Percentiles rank a stretch among this genome's conserved stretches.
These are phyloP conservation scores for Fusarium illudens DNA, from an alignment of 2,329 filamentous ascomycete genomes.

Conservation along the genomic window DNA sequence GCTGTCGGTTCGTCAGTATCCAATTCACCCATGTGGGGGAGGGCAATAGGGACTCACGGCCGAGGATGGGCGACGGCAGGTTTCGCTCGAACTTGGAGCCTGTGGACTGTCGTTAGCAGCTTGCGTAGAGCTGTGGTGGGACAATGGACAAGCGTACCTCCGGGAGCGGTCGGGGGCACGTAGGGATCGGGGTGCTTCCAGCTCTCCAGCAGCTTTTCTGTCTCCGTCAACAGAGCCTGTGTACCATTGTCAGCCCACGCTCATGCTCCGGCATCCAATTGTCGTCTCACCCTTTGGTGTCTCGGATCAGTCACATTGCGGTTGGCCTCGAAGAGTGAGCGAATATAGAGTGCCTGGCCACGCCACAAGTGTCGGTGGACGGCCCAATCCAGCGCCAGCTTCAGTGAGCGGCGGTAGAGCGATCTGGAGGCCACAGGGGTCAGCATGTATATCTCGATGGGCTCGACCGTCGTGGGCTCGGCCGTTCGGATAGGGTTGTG, in stretches of 20 bases:
- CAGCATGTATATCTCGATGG: constrained; percentile 17
- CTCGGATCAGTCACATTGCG: constrained; percentile 83
- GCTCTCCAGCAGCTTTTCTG: constrained; percentile 84
- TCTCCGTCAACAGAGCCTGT: constrained; percentile 84
- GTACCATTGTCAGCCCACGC: constrained; percentile 6
- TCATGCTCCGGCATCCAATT: not conserved
- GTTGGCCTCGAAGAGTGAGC: constrained; percentile 94
- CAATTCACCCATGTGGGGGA: not conserved
- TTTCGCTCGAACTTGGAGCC: constrained; percentile 98
- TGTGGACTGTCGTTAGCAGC: constrained; percentile 49
- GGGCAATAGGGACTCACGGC: constrained; percentile 70
- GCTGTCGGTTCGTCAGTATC: constrained; percentile 36
- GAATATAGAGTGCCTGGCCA: constrained; percentile 94
- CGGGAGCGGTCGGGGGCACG: constrained; percentile 85
- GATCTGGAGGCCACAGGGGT: constrained; percentile 56
- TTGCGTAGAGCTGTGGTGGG: not conserved
- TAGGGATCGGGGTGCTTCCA: constrained; percentile 99
- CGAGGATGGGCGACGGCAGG: constrained; percentile 78
- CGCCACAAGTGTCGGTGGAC: constrained; percentile 94
- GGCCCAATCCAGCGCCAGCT: constrained; percentile 94
- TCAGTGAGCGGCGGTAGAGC: constrained; percentile 91
- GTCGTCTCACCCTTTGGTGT: constrained; percentile 76
- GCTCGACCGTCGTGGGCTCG: constrained; percentile 9
- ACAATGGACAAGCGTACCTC: constrained; percentile 67
- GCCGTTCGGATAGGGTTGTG: constrained; percentile 18